Conservation (phyloP, 768 basidiomycete species). For the Tylopilus intermedius region DNA sequence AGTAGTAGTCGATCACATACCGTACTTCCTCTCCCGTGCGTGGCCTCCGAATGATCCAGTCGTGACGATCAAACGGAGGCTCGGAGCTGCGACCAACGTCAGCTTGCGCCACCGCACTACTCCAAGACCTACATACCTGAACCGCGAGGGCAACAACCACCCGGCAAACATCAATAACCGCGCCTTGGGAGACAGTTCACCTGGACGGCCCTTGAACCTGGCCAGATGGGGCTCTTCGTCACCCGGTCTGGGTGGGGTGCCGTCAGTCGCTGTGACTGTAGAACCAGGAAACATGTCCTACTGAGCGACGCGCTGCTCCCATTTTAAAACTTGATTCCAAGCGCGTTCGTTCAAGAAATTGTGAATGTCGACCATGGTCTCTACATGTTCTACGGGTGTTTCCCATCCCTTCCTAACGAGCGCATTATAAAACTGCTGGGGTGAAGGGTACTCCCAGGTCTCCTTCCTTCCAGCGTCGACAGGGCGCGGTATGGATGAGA, state of each 20-base stretch:
- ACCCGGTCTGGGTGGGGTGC: conserved; percentile 34
- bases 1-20: conserved; percentile 99
- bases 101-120: background rate
- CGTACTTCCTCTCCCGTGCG: conserved; percentile 77
- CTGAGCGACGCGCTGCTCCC: conserved; percentile 65
- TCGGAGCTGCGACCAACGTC: conserved; percentile 52
- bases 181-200: conserved; percentile 93
- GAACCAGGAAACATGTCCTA: conserved; percentile 6
- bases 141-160: conserved; percentile 81
- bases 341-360: conserved; percentile 97
- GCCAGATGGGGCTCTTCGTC: conserved; percentile 70
- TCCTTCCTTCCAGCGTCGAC: conserved; percentile 17
- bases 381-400: conserved; percentile 92
- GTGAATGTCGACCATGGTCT: conserved; percentile 97
- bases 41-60: conserved; percentile 89
- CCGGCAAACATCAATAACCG: conserved; percentile 81
- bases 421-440: conserved; percentile 98
- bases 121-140: conserved; percentile 59
- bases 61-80: conserved; percentile 96
- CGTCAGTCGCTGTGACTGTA: background rate
- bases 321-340: conserved; percentile 89
- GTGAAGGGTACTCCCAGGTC: conserved; percentile 93
- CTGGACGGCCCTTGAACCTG: conserved; percentile 84
- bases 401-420: conserved; percentile 95
- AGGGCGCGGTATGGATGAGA: conserved; percentile 83